phyloP scores from a whole-genome alignment of 2,329 filamentous ascomycete genomes.

The Cordyceps cateniannulata region DNA sequence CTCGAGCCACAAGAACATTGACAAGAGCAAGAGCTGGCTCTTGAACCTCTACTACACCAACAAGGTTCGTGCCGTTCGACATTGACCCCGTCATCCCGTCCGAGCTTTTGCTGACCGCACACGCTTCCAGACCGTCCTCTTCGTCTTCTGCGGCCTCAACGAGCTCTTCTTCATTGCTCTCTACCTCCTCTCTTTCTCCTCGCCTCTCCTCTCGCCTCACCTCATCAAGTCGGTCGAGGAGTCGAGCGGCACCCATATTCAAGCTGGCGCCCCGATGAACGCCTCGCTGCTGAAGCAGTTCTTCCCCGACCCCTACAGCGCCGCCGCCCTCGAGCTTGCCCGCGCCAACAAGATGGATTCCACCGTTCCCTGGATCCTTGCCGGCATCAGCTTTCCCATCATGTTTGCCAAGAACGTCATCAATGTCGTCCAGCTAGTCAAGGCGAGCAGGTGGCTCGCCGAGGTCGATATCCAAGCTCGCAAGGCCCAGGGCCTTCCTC shows the following conservation, averaged over 20 bases:
- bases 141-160: slow-evolving; percentile 83
- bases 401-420: slow-evolving; percentile 91
- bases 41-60: slow-evolving; percentile 96
- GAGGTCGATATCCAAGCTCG: slow-evolving; percentile 76
- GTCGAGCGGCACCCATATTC: slow-evolving; percentile 43
- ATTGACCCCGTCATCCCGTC: neutral
- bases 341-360: slow-evolving; percentile 90
- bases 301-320: slow-evolving; percentile 85
- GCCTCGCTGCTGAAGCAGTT: slow-evolving; percentile 65
- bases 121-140: slow-evolving; percentile 67
- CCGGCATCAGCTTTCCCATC: slow-evolving; percentile 71
- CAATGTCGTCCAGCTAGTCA: slow-evolving; percentile 89
- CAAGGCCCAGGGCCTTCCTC: slow-evolving; percentile 45
- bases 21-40: slow-evolving; percentile 79
- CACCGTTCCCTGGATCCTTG: slow-evolving; percentile 62
- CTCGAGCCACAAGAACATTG: slow-evolving; percentile 88
- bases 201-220: slow-evolving; percentile 78
- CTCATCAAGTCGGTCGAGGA: slow-evolving; percentile 60
- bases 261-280: slow-evolving; percentile 63
- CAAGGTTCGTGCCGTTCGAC: slow-evolving; percentile 58
- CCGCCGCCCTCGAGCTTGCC: slow-evolving; percentile 85
- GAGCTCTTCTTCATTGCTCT: slow-evolving; percentile 97
- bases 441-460: slow-evolving; percentile 85
- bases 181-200: slow-evolving; percentile 95
- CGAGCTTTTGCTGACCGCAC: neutral